A percentile compares a stretch with the other conserved stretches of the same genome.
Evolutionary conservation across 139 green algal genomes (phyloP).

Genomic region (Chlorella sorokiniana): DNA sequence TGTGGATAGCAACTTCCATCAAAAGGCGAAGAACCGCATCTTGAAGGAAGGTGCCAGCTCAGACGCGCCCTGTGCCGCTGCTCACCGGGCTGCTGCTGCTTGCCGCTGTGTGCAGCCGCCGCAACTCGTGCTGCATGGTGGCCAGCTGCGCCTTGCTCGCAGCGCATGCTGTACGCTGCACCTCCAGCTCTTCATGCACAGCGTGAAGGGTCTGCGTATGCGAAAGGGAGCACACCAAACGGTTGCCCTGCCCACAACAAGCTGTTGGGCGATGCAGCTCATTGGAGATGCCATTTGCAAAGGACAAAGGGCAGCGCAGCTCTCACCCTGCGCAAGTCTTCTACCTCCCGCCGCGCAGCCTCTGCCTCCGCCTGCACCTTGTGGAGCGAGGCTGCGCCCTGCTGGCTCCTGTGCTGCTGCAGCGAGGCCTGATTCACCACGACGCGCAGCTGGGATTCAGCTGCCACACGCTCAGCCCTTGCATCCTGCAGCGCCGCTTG

Average conservation of each 20-base stretch:
- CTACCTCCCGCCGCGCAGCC: neutral
- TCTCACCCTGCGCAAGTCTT: constrained; percentile 19
- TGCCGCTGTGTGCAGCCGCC: neutral
- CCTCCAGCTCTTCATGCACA: constrained; percentile 20
- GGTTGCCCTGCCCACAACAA: too few relatives aligned
- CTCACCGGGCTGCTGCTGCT: neutral
- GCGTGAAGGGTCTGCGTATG: neutral
- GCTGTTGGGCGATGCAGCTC: too few relatives aligned
- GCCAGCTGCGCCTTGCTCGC: constrained; percentile 1
- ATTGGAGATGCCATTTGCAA: too few relatives aligned
- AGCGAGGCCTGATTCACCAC: neutral
- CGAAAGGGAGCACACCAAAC: neutral
- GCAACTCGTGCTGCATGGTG: neutral
- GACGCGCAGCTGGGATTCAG: neutral
- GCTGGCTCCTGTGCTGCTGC: constrained; percentile 19
- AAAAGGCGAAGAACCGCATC: too few relatives aligned
- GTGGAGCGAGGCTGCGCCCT: neutral
- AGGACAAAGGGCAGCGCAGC: too few relatives aligned
- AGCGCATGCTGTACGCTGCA: neutral
- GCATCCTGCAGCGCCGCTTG: neutral
- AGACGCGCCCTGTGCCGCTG: neutral
- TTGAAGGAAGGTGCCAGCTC: neutral
- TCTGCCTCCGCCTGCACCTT: constrained; percentile 5
- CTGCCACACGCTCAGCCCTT: neutral
- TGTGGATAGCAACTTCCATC: too few relatives aligned